Percentiles rank a stretch among this genome's conserved stretches.
These are phyloP conservation scores for Aureobasidium sp. DNA, from an alignment of 2,329 filamentous ascomycete genomes.

Conservation along the genomic window DNA sequence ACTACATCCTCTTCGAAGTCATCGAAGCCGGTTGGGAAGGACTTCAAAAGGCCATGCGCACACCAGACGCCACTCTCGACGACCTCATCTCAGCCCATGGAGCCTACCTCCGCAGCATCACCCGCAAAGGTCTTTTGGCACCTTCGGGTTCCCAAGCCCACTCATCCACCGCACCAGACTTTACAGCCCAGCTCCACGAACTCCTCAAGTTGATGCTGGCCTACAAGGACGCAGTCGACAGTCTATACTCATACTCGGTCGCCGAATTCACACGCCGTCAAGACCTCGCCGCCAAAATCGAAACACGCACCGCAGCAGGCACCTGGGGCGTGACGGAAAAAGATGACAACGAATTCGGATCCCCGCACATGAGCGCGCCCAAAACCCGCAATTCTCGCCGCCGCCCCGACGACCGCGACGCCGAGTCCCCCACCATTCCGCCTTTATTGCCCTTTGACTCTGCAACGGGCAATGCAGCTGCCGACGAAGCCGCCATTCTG, in stretches of 20 bases:
- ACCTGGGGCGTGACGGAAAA: slow-evolving; percentile 57
- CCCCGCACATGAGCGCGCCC: neutral
- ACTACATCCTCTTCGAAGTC: slow-evolving; percentile 97
- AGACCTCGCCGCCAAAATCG: slow-evolving; percentile 68
- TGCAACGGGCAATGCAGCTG: slow-evolving; percentile 27
- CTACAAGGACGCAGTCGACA: slow-evolving; percentile 90
- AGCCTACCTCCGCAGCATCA: slow-evolving; percentile 86
- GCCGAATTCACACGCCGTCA: slow-evolving; percentile 91
- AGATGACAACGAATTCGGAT: slow-evolving; percentile 34
- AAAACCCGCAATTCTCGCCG: slow-evolving; percentile 13
- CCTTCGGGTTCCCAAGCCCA: slow-evolving; percentile 29
- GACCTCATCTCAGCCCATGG: slow-evolving; percentile 90
- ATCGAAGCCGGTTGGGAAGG: slow-evolving; percentile 95
- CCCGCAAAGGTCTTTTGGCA: slow-evolving; percentile 80
- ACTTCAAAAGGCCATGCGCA: slow-evolving; percentile 69
- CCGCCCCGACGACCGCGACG: slow-evolving; percentile 22
- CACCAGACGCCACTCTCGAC: slow-evolving; percentile 81
- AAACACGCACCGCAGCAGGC: slow-evolving; percentile 58
- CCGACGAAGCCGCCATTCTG: slow-evolving; percentile 58
- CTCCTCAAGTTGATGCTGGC: slow-evolving; percentile 88
- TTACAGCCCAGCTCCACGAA: slow-evolving; percentile 86
- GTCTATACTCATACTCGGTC: slow-evolving; percentile 88
- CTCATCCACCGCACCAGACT: slow-evolving; percentile 40
- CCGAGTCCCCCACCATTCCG: slow-evolving; percentile 36
- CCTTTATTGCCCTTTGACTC: slow-evolving; percentile 30